Base-by-base conservation (phyloP, 2,329 filamentous ascomycete genomes). In the Microsporum canis region DNA sequence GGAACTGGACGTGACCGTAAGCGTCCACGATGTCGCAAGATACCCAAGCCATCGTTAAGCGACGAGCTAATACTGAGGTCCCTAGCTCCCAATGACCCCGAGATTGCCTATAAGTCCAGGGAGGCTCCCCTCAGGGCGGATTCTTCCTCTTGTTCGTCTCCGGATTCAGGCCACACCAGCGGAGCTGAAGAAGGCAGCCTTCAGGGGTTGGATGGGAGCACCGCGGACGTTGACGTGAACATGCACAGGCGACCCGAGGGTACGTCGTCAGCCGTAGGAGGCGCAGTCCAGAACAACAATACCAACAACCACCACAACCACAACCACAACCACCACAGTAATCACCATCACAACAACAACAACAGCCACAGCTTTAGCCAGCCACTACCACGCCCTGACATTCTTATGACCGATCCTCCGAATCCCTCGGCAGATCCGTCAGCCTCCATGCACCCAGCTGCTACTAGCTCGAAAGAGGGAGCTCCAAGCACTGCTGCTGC, bases 61-160 rank as follows among this genome's bases (percentile, higher is more conserved):
- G 84, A 88, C 80, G 82, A 79, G 66, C 84, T 89, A 65, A 79
- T 92, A 72, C 80, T 92, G 64, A 75, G 77, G 61, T 78, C 80
- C 71, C 80, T 91, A 76, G 82, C 78, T 69, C 83, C 84, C 68
- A 84, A 84, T 69, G 78, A 78, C 66, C 84, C 82, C 58, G 85
- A 90, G 58, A 81, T 89, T 68, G 85, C 85, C 75, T 75, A 65
- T 70, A 60, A 63, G 36, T 43, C 51, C 36, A 53, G 47, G 14
- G 33, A 62, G 27, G 55, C 39, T 12, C 60, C 62, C 29, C 43
- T 51, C 51, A 60, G 53, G 23, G 53, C 45, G n/a, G 57, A 60
- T 47, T 61, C 61, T 14, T 14, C 56, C 17, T 57, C 53, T 23
- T 36, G 31, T n/a, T 39, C 36, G n/a, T 39, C 53, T 31, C 12